These are phyloP conservation scores for Penicillium coffeae DNA, from an alignment of 495 filamentous ascomycete species.

Conservation along the genomic window DNA sequence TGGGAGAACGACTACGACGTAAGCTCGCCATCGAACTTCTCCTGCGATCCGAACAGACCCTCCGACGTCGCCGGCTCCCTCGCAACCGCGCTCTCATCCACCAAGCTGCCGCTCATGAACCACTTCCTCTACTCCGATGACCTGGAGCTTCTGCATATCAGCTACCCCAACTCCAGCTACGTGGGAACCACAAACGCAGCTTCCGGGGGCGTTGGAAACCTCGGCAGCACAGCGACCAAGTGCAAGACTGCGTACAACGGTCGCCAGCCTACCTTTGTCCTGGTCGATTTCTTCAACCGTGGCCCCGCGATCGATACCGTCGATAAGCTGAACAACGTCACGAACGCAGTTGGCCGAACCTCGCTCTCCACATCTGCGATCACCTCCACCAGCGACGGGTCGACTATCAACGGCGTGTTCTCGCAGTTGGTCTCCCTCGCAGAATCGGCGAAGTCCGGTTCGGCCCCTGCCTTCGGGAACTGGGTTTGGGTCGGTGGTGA, in stretches of 20 bases:
- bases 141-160: conserved; percentile 42
- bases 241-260: conserved; percentile 54
- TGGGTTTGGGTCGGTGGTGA: conserved; percentile 49
- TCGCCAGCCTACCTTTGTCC: conserved; percentile 58
- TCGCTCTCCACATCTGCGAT: conserved; percentile 23
- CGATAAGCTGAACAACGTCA: conserved; percentile 62
- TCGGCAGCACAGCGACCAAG: conserved; percentile 53
- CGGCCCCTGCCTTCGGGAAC: conserved; percentile 38
- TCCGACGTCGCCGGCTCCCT: conserved; percentile 31
- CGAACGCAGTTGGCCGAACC: conserved; percentile 38
- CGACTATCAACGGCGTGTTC: conserved; percentile 37
- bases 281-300: conserved; percentile 72
- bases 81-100: conserved; percentile 43
- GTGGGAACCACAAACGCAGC: conserved; percentile 57
- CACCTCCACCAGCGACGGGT: conserved; percentile 24
- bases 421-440: conserved; percentile 39
- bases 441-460: conserved; percentile 31
- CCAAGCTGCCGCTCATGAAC: conserved; percentile 62
- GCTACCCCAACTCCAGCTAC: conserved; percentile 56
- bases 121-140: conserved; percentile 61
- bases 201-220: conserved; percentile 50
- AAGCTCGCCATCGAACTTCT: conserved; percentile 56
- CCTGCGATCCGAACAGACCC: conserved; percentile 65
- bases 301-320: conserved; percentile 59
- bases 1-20: conserved; percentile 79